These are phyloP conservation scores for Trifolium dubium DNA, from an alignment of 306 rosid species.

Conservation along the genomic window DNA sequence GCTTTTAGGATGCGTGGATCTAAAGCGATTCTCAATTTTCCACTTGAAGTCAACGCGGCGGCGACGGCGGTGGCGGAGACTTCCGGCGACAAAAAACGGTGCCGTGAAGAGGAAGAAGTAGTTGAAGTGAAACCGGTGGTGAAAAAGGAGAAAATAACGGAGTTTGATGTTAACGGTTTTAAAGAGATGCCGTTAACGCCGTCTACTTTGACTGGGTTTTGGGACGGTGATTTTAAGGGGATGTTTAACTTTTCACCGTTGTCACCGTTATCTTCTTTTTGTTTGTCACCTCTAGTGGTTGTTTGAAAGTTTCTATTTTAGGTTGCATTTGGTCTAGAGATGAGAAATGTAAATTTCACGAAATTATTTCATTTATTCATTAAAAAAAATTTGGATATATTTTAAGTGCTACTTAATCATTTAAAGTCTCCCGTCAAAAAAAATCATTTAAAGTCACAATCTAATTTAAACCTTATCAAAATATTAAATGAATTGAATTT, in stretches of 20 bases:
- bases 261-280: conserved; percentile 86
- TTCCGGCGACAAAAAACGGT: conserved; percentile 47
- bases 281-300: conserved; percentile 67
- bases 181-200: conserved; percentile 78
- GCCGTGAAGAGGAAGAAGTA: conserved; percentile 46
- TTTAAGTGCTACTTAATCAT: not conserved
- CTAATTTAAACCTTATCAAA: too few relatives aligned
- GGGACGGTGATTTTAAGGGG: conserved; percentile 68
- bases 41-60: conserved; percentile 49
- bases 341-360: not conserved
- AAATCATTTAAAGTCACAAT: too few relatives aligned
- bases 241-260: conserved; percentile 63
- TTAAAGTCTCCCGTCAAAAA: too few relatives aligned
- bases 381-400: not conserved
- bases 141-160: conserved; percentile 61
- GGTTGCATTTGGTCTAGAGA: too few relatives aligned
- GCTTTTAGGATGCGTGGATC: conserved; percentile 84
- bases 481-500: too few relatives aligned
- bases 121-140: conserved; percentile 39
- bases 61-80: not conserved
- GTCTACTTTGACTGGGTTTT: conserved; percentile 68
- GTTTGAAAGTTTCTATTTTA: conserved; percentile 47
- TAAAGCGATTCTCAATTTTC: conserved; percentile 84
- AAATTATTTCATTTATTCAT: not conserved
- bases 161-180: not conserved